Evolutionary conservation across 192 early-diverging fungal species (phyloP).

Genomic region (Entomortierella chlamydospora): DNA sequence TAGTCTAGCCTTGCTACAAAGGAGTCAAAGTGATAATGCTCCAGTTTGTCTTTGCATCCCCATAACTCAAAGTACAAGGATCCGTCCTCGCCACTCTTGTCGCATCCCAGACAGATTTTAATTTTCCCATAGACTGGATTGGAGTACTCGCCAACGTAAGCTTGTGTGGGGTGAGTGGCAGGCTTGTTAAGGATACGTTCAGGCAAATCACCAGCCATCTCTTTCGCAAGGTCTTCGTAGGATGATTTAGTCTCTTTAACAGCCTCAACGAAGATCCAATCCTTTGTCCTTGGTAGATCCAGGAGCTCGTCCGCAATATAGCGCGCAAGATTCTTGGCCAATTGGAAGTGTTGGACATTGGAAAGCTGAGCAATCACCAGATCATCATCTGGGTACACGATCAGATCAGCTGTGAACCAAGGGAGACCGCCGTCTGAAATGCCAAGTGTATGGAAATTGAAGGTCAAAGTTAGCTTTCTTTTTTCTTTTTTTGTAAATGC

Average conservation of each 20-base stretch:
- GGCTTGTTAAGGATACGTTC: not conserved
- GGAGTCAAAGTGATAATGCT: slow-evolving; percentile 19
- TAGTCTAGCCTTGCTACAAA: not conserved
- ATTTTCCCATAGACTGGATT: not conserved
- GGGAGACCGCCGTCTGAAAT: not conserved
- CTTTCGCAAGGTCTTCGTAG: not conserved
- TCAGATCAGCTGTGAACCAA: too few species aligned
- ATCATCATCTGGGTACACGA: slow-evolving; percentile 11
- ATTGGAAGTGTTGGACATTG: not conserved
- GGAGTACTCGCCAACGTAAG: slow-evolving; percentile 4
- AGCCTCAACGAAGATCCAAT: slow-evolving; percentile 8
- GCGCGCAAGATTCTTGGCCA: too few species aligned
- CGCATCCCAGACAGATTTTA: not conserved
- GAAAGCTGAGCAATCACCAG: not conserved
- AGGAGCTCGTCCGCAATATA: slow-evolving; percentile 8
- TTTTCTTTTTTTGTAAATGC: too few species aligned
- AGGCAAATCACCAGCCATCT: not conserved
- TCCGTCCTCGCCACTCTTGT: not conserved
- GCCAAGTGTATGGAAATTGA: too few species aligned
- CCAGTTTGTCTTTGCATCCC: not conserved
- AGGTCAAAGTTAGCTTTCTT: too few species aligned
- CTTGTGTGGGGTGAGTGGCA: not conserved
- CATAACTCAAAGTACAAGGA: not conserved
- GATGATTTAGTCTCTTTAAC: not conserved
- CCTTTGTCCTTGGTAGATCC: slow-evolving; percentile 4